These are phyloP conservation scores for Backusella circina DNA, from an alignment of 192 early-diverging fungal species.

Conservation along the genomic window DNA sequence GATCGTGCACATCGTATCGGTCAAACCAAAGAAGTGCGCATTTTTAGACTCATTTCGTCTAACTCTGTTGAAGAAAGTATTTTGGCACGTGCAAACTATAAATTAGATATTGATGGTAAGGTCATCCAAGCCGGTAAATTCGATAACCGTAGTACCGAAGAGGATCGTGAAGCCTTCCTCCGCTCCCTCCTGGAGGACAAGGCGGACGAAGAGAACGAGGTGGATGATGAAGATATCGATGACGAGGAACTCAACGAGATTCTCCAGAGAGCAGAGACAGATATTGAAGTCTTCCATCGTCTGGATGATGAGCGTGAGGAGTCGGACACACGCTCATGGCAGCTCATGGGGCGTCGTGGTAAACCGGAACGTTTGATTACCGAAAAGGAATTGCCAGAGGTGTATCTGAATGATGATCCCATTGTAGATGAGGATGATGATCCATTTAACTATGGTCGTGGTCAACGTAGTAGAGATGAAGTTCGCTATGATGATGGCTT, in stretches of 20 bases:
- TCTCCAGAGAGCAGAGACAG: constrained; percentile 82
- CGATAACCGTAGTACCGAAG: constrained; percentile 91
- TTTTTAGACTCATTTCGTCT: constrained; percentile 88
- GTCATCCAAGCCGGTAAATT: constrained; percentile 99
- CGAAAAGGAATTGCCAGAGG: constrained; percentile 82
- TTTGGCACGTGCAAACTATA: constrained; percentile 89
- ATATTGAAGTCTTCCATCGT: constrained; percentile 65
- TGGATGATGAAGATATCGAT: constrained; percentile 68
- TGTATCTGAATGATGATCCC: constrained; percentile 69
- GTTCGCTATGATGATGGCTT: constrained; percentile 91
- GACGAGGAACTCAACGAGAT: constrained; percentile 94
- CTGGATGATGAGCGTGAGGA: constrained; percentile 72
- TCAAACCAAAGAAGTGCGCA: constrained; percentile 96
- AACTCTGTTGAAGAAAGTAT: constrained; percentile 94
- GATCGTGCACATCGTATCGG: constrained; percentile 99
- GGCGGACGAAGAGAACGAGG: constrained; percentile 67
- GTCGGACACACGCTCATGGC: constrained; percentile 50
- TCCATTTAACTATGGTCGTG: constrained; percentile 64
- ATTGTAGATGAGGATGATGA: constrained; percentile 34
- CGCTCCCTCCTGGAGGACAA: constrained; percentile 85
- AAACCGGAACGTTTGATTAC: constrained; percentile 77
- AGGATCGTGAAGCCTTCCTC: constrained; percentile 90
- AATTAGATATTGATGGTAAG: constrained; percentile 95
- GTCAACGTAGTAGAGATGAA: constrained; percentile 67
- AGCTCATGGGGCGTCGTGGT: constrained; percentile 51